phyloP scores from a whole-genome alignment of 2,329 filamentous ascomycete species.

The Ascosphaera apis region DNA sequence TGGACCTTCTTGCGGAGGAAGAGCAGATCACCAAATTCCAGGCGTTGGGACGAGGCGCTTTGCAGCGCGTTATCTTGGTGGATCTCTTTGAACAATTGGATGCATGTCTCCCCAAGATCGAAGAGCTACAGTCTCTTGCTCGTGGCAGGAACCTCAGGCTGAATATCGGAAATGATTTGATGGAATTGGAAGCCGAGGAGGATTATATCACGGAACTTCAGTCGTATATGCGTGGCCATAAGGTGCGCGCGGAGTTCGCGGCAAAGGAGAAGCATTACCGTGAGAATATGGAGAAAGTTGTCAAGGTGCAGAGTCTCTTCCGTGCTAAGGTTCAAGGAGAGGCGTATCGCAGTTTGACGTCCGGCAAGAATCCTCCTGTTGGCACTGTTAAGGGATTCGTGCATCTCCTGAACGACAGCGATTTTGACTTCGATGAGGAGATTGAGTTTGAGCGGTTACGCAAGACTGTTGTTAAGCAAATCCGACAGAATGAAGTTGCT shows the following conservation, averaged over 20 bases:
- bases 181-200: conserved; percentile 63
- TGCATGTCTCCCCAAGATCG: conserved; percentile 41
- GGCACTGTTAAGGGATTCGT: conserved; percentile 97
- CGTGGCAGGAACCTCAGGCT: conserved; percentile 60
- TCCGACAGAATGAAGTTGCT: conserved; percentile 86
- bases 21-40: conserved; percentile 16
- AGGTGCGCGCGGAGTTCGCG: conserved; percentile 52
- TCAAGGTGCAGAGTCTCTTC: conserved; percentile 96
- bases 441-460: conserved; percentile 87
- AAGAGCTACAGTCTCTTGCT: conserved; percentile 49
- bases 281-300: conserved; percentile 95
- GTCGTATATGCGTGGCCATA: conserved; percentile 44
- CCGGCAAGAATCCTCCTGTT: conserved; percentile 87
- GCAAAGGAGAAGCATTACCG: conserved; percentile 78
- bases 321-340: conserved; percentile 88
- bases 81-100: conserved; percentile 45
- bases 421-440: conserved; percentile 97
- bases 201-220: conserved; percentile 55
- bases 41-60: conserved; percentile 17
- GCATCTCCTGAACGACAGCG: conserved; percentile 88
- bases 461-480: conserved; percentile 91
- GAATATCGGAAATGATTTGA: conserved; percentile 49
- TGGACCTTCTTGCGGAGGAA: conserved; percentile 13
- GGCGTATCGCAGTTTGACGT: conserved; percentile 91
- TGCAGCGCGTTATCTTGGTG: conserved; percentile 18